These are phyloP conservation scores for Gossypium sturtianum DNA, from an alignment of 345 rosid species.

Conservation along the genomic window DNA sequence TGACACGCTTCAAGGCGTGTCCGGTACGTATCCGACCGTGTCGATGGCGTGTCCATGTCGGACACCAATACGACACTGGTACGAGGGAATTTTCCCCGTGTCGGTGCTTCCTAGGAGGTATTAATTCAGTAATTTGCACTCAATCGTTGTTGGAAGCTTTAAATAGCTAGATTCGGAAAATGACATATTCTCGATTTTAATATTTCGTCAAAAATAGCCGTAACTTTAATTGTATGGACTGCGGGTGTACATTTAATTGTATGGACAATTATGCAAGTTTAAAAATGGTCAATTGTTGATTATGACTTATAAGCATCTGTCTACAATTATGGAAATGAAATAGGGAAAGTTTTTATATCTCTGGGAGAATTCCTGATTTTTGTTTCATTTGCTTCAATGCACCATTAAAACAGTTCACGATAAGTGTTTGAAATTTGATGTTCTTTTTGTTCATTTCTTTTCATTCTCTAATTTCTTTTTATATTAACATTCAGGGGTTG, in stretches of 20 bases:
- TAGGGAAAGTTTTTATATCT: background rate
- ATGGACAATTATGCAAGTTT: no score
- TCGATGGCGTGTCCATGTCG: no score
- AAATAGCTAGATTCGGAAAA: background rate
- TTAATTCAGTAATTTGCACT: background rate
- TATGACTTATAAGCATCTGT: no score
- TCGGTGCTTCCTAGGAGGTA: no score
- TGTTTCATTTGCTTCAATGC: background rate
- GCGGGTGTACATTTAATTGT: no score
- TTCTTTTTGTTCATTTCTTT: background rate
- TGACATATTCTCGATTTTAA: background rate
- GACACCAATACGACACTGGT: no score
- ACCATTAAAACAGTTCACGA: background rate
- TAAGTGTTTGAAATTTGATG: background rate
- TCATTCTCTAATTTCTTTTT: slow-evolving; percentile 8
- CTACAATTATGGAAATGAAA: background rate
- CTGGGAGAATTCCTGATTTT: background rate
- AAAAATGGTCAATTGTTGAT: no score
- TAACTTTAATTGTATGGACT: background rate
- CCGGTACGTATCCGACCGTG: no score
- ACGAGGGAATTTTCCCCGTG: no score
- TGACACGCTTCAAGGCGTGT: no score
- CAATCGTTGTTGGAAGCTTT: background rate
- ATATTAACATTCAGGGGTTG: slow-evolving; percentile 56
- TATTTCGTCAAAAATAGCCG: background rate